These are phyloP conservation scores for Cyclostephanos tholiformis DNA, from an alignment of 108 stramenopile species.

Conservation along the genomic window DNA sequence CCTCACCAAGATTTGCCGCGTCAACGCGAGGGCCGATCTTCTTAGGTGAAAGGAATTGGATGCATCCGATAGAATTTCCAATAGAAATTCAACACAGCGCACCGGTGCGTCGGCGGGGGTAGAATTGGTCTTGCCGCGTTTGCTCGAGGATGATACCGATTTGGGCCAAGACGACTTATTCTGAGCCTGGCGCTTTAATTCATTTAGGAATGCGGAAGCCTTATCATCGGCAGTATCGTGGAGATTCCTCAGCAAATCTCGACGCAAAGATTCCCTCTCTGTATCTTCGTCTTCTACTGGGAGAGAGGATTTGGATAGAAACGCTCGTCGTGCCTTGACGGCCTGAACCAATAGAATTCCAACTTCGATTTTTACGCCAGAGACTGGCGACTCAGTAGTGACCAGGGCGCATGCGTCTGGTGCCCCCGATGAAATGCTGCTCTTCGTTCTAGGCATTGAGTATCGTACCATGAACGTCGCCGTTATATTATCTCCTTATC, in stretches of 20 bases:
- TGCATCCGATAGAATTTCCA: constrained; percentile 22
- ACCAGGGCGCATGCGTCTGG: constrained; percentile 1
- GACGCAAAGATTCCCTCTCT: not conserved
- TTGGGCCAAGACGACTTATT: constrained; percentile 4
- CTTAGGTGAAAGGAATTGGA: constrained; percentile 46
- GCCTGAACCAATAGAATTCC: constrained; percentile 36
- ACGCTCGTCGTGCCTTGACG: constrained; percentile 32
- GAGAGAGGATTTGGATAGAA: constrained; percentile 28
- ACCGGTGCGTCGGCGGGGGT: constrained; percentile 14
- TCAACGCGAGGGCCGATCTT: constrained; percentile 26
- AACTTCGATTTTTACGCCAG: constrained; percentile 31
- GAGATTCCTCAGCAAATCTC: not conserved
- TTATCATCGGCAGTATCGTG: constrained; percentile 25
- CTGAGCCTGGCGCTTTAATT: constrained; percentile 22
- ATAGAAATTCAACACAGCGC: constrained; percentile 31
- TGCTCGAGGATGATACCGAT: not conserved
- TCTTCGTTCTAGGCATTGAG: not conserved
- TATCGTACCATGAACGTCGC: no score
- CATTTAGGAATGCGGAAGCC: constrained; percentile 31
- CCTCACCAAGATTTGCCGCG: constrained; percentile 25
- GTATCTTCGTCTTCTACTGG: not conserved
- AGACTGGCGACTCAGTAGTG: constrained; percentile 30
- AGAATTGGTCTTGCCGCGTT: constrained; percentile 1
- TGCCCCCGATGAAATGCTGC: not conserved
- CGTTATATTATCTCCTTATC: no score